phyloP scores from a whole-genome alignment of 2,329 filamentous ascomycete genomes.

The Hymenoscyphus fructigenus region DNA sequence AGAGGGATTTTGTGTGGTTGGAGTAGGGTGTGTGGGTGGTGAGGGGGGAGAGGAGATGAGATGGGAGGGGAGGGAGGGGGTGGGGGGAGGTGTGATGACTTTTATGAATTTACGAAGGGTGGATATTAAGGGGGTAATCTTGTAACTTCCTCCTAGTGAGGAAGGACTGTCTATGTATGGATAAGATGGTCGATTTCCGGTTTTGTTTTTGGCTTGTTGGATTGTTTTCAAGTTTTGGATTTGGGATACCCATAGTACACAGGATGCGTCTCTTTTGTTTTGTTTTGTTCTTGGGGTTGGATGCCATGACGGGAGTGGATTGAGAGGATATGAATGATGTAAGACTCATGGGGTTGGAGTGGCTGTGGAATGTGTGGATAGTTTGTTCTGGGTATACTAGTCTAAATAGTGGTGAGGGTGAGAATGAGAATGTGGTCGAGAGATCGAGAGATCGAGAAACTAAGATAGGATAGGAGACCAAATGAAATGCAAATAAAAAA shows the following conservation, averaged over 20 bases:
- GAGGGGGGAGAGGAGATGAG: neutral
- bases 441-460: too few species aligned
- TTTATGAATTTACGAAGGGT: neutral
- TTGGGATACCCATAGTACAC: neutral
- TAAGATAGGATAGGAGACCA: too few species aligned
- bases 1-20: constrained; percentile 61
- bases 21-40: neutral
- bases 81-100: neutral
- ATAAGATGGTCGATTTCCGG: neutral
- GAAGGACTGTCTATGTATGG: neutral
- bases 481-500: too few species aligned
- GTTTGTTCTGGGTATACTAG: too few species aligned
- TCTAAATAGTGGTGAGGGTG: too few species aligned
- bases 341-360: too few species aligned
- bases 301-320: too few species aligned
- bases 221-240: neutral
- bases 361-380: too few species aligned
- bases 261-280: neutral
- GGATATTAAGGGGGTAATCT: neutral
- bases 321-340: too few species aligned
- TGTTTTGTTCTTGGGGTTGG: neutral
- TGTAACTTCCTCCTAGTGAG: neutral
- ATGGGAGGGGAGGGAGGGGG: neutral
- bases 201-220: neutral
- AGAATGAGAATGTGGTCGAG: too few species aligned